A percentile compares a stretch with the other conserved stretches of the same genome.
Evolutionary conservation across 2,329 filamentous ascomycete genomes (phyloP).

Genomic region (Apiospora sp.): DNA sequence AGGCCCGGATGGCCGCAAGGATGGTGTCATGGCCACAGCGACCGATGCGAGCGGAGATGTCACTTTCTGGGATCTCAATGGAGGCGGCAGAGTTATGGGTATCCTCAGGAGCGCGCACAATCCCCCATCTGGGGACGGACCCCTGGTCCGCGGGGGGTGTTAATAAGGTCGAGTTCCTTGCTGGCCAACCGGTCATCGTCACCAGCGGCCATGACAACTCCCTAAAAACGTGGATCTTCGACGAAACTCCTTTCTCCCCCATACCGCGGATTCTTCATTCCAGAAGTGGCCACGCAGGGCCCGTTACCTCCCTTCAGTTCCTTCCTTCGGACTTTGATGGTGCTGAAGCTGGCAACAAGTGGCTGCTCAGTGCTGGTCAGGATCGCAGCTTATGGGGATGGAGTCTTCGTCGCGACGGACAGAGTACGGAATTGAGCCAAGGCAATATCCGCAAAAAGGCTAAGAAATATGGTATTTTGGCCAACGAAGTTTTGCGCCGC

Average conservation of each 20-base stretch:
- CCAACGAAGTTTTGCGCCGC: conserved; percentile 61
- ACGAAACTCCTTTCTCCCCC: conserved; percentile 88
- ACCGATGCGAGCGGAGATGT: conserved; percentile 83
- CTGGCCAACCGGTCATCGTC: conserved; percentile 87
- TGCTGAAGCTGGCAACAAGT: conserved; percentile 87
- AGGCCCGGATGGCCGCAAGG: conserved; percentile 82
- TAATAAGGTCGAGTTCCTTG: conserved; percentile 87
- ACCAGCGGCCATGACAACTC: conserved; percentile 94
- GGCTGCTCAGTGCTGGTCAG: conserved; percentile 87
- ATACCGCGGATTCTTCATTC: conserved; percentile 85
- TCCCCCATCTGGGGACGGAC: conserved; percentile 65
- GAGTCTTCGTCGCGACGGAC: conserved; percentile 92
- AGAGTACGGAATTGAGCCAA: conserved; percentile 92
- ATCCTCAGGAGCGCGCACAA: conserved; percentile 89
- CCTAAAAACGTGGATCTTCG: conserved; percentile 95
- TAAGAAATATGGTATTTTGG: conserved; percentile 82
- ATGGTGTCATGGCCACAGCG: conserved; percentile 94
- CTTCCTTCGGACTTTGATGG: conserved; percentile 89
- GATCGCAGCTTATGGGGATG: conserved; percentile 96
- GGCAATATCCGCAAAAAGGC: conserved; percentile 87
- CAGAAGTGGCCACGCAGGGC: conserved; percentile 87
- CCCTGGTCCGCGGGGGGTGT: conserved; percentile 75
- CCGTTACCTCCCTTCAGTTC: conserved; percentile 84
- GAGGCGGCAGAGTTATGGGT: conserved; percentile 85
- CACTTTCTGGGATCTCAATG: conserved; percentile 95